Evolutionary conservation across 495 filamentous ascomycete species (phyloP), one percentile per base, ranked within the genome.

Genomic region (Trypethelium eluteriae): DNA sequence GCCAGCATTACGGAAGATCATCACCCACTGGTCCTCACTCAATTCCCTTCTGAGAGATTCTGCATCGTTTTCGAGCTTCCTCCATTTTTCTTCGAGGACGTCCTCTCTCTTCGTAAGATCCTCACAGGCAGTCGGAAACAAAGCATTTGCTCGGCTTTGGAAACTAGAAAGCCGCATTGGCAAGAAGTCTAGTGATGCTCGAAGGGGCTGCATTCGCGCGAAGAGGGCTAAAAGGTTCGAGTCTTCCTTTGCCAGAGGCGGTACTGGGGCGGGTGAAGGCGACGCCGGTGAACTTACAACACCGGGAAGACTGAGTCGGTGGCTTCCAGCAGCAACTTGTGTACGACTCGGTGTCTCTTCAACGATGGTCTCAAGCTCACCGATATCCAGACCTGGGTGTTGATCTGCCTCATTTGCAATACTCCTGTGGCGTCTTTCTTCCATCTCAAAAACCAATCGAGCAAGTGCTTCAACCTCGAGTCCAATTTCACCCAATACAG

Each of bases 81-180:
- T 88, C 81, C 91, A 96, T 68, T 82, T 86, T 41, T 81, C 85
- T 68, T 97, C 93, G 9, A 98, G 79, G 34, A 81, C 80, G 0
- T 79, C 79, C 69, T 86, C 83, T 64, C 90, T 81, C 62, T 85
- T 84, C 63, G 92, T 88, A 12, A 98, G 80, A 74, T 98, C 93
- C 61, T 91, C 86, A 68, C 93, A 97, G 0, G 93, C 91, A 16
- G 89, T 92, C 0, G 94, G 92, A 69, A 98, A 95, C 46, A 89
- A 80, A 1, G 75, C 71, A 49, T 88, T 86, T 0, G 90, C 94
- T 67, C 93, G 84, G 0, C 80, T 76, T 66, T 92, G 85, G 73
- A 98, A 98, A 65, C 86, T 89, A 14, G 90, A 89, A 1, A 98
- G 77, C 62, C 93, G 82, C 93, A 98, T 97, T n/a, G 94, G 94